Evolutionary conservation across 495 filamentous ascomycete species (phyloP).

Genomic region (Penicillium ucsense): DNA sequence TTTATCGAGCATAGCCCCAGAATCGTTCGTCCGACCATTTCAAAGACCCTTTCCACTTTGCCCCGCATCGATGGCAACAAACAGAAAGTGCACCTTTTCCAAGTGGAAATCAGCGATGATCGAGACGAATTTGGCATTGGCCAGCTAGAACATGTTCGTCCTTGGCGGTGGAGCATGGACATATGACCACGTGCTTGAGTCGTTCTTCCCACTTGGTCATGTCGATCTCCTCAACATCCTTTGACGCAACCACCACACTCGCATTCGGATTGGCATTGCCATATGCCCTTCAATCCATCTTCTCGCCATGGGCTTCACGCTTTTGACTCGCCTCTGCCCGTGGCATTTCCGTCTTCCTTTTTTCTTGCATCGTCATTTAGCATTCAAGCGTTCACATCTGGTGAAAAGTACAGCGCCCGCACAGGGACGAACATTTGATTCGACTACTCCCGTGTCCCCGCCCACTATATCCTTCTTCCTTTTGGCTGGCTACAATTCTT

Average conservation of each 20-base stretch:
- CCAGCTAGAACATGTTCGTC: constrained; percentile 31
- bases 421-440: constrained; percentile 3
- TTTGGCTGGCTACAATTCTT: neutral
- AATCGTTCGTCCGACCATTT: constrained; percentile 20
- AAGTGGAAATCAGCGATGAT: constrained; percentile 33
- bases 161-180: constrained; percentile 43
- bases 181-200: constrained; percentile 15
- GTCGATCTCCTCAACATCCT: no score
- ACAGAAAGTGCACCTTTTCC: constrained; percentile 29
- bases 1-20: constrained; percentile 24
- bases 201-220: no score
- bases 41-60: constrained; percentile 26
- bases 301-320: neutral
- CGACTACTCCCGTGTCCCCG: neutral
- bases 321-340: no score
- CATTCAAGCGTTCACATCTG: constrained; percentile 4
- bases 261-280: no score
- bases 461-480: neutral
- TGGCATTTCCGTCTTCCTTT: neutral
- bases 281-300: neutral
- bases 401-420: constrained; percentile 12
- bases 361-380: neutral
- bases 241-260: no score
- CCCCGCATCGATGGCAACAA: constrained; percentile 23
- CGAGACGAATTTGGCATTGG: constrained; percentile 27